Conservation (phyloP, 2,329 filamentous ascomycete genomes). For the Fusarium udum region DNA sequence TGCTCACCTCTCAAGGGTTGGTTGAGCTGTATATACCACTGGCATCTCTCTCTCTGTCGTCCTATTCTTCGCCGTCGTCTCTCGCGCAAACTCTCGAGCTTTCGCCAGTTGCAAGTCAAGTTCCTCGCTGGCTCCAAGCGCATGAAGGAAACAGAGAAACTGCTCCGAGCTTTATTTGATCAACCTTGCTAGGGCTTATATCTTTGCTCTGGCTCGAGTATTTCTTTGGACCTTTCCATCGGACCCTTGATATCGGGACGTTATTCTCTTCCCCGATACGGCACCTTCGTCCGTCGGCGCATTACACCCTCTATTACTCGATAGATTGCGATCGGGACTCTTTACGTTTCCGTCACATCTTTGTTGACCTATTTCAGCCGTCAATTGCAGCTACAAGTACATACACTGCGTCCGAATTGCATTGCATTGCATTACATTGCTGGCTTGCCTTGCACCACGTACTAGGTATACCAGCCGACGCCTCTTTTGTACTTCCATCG, state of each 20-base stretch:
- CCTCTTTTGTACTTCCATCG: slow-evolving; percentile 24
- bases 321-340: slow-evolving; percentile 15
- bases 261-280: slow-evolving; percentile 32
- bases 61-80: background rate
- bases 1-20: slow-evolving; percentile 12
- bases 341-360: slow-evolving; percentile 31
- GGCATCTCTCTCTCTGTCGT: background rate
- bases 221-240: slow-evolving; percentile 3
- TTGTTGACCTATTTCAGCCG: background rate
- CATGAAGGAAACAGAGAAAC: background rate
- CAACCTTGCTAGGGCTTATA: slow-evolving; percentile 17
- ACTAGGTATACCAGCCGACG: slow-evolving; percentile 16
- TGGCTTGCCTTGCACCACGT: slow-evolving; percentile 28
- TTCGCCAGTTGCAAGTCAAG: background rate
- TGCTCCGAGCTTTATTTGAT: slow-evolving; percentile 1
- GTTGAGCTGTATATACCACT: slow-evolving; percentile 20
- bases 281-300: slow-evolving; percentile 33
- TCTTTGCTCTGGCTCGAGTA: background rate
- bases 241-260: slow-evolving; percentile 23
- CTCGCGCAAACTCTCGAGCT: slow-evolving; percentile 2
- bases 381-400: slow-evolving; percentile 10
- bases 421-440: slow-evolving; percentile 11
- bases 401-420: slow-evolving; percentile 7
- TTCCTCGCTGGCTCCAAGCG: background rate
- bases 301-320: slow-evolving; percentile 30